Base-by-base conservation (phyloP, 805 yeast species). In the Yarrowia deformans region DNA sequence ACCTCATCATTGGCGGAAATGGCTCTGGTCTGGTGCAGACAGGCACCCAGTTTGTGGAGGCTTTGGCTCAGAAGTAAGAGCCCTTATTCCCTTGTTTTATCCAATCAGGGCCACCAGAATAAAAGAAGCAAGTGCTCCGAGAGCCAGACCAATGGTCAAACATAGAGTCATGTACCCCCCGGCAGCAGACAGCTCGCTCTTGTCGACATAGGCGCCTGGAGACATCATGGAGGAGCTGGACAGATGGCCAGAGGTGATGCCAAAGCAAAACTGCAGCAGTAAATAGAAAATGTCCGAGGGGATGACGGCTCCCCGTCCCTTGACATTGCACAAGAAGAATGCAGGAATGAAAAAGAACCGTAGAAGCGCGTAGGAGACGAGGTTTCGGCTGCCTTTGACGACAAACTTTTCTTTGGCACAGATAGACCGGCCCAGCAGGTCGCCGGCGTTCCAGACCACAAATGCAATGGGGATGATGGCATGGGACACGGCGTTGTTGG, bases 101-200 rank as follows among this genome's bases (percentile, higher is more conserved):
- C 46, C 58, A 40, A 69, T 64, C 32, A 70, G 13, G 12, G 49
- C 50, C 32, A 88, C 93, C 70, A 90, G 82, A 2, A 86, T 71
- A 74, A 92, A 94, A 74, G 97, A 90, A 68, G 88, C 75, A 0
- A 92, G 71, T 70, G 97, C 88, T 5, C 99, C 99, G 1, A 83
- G 80, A 0, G 95, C 87, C 64, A 94, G 82, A 0, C 97, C 97
- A 12, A 87, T 75, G 69, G 93, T 88, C 66, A 93, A 84, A 72
- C 91, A 87, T 29, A 93, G 86, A 0, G 92, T 87, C 55, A 97
- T 88, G 76, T 93, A 90, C 3, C 98, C 98, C 55, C 97, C 97
- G 1, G 98, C 97, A 0, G 97, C 97, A 70, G 91, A 91, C 76
- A 87, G 88, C 74, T 91, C 94, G 23, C 84, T 83, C 42, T 87